Conservation (phyloP, 163 green algal genomes). For the Botryococcus braunii region DNA sequence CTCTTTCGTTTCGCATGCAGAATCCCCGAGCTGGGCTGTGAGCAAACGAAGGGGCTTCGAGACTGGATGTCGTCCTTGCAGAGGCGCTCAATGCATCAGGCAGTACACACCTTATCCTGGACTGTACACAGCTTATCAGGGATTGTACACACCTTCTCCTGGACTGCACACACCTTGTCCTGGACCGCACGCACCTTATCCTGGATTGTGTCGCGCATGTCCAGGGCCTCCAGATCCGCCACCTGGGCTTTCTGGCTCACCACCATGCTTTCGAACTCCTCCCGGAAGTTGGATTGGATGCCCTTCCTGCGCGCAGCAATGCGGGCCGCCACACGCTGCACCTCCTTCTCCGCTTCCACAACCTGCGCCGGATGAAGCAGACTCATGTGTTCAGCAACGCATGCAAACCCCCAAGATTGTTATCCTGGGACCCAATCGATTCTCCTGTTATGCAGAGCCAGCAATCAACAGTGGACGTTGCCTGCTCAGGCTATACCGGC, state of each 20-base stretch:
- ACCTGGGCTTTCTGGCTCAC: conserved; percentile 62
- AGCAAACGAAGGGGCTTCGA: no score
- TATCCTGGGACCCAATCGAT: not conserved
- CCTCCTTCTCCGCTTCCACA: conserved; percentile 23
- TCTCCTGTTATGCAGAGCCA: not conserved
- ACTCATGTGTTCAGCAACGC: not conserved
- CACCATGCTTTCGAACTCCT: conserved; percentile 61
- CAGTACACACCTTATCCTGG: no score
- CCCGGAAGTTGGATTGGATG: conserved; percentile 47
- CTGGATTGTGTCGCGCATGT: conserved; percentile 84
- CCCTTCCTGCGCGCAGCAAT: conserved; percentile 59
- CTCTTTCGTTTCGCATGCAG: no score
- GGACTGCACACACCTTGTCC: no score
- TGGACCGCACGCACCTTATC: conserved; percentile 55
- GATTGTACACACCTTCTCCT: no score
- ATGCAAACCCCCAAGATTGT: conserved; percentile 1
- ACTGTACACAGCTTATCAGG: no score
- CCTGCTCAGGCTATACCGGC: no score
- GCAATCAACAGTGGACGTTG: no score
- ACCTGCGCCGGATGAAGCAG: not conserved
- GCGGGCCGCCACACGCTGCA: conserved; percentile 31
- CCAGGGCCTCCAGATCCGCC: conserved; percentile 67
- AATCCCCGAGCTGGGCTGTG: no score
- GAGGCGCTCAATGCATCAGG: no score
- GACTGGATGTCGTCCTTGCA: no score